Evolutionary conservation across 768 basidiomycete genomes (phyloP).

Genomic region (Trametes elegans): DNA sequence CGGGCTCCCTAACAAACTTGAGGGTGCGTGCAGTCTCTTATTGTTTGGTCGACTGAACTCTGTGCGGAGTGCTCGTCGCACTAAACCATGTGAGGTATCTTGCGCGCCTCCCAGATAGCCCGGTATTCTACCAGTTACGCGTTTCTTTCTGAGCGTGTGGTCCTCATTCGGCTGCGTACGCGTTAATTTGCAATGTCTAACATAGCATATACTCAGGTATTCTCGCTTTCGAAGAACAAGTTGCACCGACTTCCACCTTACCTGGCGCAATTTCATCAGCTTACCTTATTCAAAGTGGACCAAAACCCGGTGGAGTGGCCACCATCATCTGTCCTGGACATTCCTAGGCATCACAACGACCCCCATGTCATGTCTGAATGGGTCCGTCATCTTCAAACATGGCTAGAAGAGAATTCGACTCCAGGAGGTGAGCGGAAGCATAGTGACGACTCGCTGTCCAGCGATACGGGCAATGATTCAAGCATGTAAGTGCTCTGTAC

Average conservation of each 20-base stretch:
- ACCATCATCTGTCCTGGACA: conserved; percentile 54
- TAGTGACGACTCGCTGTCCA: conserved; percentile 48
- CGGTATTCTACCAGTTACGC: not conserved
- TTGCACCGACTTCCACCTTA: conserved; percentile 78
- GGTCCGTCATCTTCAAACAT: conserved; percentile 68
- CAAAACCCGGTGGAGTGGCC: conserved; percentile 97
- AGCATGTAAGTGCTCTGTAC: conserved; percentile 44
- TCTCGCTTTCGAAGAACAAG: conserved; percentile 85
- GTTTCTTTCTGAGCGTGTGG: not conserved
- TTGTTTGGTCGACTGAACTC: too few relatives aligned
- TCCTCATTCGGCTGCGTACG: not conserved
- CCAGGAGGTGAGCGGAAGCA: conserved; percentile 34
- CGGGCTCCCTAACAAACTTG: conserved; percentile 76
- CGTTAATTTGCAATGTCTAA: conserved; percentile 20
- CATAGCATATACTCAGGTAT: conserved; percentile 50
- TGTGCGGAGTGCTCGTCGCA: too few relatives aligned
- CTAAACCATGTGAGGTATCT: too few relatives aligned
- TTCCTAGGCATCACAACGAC: conserved; percentile 40
- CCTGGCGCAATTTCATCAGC: conserved; percentile 63
- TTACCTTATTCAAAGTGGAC: conserved; percentile 83
- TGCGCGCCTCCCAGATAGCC: not conserved
- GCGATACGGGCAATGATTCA: conserved; percentile 40
- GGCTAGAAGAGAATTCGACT: conserved; percentile 60
- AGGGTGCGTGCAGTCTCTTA: too few relatives aligned
- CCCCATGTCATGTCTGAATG: conserved; percentile 63